Percentiles rank a stretch among this genome's conserved stretches.
Conservation (phyloP, 306 rosid species). For the Cucumis cinereus region DNA sequence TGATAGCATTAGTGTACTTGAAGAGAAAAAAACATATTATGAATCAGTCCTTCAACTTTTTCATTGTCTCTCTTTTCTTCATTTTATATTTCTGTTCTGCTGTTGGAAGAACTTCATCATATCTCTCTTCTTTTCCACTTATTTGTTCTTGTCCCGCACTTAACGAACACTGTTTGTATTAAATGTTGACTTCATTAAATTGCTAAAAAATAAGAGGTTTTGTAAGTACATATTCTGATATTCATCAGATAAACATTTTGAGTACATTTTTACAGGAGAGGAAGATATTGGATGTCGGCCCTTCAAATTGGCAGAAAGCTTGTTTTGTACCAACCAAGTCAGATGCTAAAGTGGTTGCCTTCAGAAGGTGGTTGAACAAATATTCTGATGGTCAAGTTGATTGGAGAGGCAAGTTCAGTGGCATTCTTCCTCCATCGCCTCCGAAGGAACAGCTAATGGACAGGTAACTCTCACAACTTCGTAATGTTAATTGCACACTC, state of each 20-base stretch:
- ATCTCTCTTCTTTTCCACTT: neutral
- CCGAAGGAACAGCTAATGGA: constrained; percentile 76
- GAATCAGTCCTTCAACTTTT: neutral
- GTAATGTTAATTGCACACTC: neutral
- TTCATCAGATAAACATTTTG: neutral
- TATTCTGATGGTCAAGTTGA: constrained; percentile 73
- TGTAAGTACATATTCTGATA: neutral
- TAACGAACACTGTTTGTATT: neutral
- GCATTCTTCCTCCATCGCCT: constrained; percentile 64
- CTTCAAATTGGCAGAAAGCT: constrained; percentile 62
- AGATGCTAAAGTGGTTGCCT: constrained; percentile 67
- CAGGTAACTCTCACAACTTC: constrained; percentile 30
- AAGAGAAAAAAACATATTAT: neutral
- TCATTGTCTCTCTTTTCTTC: neutral
- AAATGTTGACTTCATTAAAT: neutral
- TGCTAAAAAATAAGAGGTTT: neutral
- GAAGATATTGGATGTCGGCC: constrained; percentile 50
- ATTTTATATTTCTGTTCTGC: neutral
- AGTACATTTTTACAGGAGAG: constrained; percentile 31
- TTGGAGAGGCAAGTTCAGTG: constrained; percentile 73
- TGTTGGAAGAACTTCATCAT: neutral
- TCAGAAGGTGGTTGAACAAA: constrained; percentile 76
- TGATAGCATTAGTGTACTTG: neutral
- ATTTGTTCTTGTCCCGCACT: neutral
- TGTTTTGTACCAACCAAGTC: constrained; percentile 89